These are phyloP conservation scores for Pharnaceum exiguum DNA, from an alignment of 148 eudicot genomes.

Conservation along the genomic window DNA sequence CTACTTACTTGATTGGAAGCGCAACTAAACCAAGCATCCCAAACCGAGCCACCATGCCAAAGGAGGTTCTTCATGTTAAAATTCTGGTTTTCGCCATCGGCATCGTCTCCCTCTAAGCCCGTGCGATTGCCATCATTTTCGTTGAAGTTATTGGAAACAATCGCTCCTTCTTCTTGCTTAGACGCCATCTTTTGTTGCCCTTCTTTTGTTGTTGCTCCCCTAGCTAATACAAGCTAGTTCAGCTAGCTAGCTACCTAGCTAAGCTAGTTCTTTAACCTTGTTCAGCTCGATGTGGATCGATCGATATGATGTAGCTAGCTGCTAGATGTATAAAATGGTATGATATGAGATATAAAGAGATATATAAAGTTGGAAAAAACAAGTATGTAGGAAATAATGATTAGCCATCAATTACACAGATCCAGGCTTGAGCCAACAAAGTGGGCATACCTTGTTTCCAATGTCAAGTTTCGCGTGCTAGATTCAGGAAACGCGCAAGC, in stretches of 20 bases:
- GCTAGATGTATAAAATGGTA: too few relatives aligned
- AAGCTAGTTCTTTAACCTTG: too few relatives aligned
- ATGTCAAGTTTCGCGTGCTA: too few relatives aligned
- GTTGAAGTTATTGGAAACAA: constrained; percentile 14
- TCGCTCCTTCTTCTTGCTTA: constrained; percentile 23
- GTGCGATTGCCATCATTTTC: constrained; percentile 8
- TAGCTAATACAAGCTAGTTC: too few relatives aligned
- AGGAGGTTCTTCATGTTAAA: constrained; percentile 42
- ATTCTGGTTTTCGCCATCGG: constrained; percentile 7
- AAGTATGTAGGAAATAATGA: neutral
- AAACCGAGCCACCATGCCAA: constrained; percentile 89
- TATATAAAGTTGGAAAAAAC: too few relatives aligned
- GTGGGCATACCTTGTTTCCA: too few relatives aligned
- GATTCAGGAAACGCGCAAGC: too few relatives aligned
- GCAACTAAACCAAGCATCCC: constrained; percentile 92
- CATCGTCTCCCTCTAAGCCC: neutral
- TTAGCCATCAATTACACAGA: neutral
- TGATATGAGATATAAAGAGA: too few relatives aligned
- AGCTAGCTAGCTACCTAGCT: too few relatives aligned
- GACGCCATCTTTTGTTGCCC: neutral
- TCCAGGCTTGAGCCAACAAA: constrained; percentile 6
- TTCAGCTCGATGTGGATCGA: too few relatives aligned
- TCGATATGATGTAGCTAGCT: too few relatives aligned
- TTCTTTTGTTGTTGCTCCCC: neutral
- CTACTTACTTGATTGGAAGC: constrained; percentile 78